Percentiles rank a stretch among this genome's conserved stretches.
Conservation (phyloP, 371 early-diverging fungal species). For the Globomyces sp. region DNA sequence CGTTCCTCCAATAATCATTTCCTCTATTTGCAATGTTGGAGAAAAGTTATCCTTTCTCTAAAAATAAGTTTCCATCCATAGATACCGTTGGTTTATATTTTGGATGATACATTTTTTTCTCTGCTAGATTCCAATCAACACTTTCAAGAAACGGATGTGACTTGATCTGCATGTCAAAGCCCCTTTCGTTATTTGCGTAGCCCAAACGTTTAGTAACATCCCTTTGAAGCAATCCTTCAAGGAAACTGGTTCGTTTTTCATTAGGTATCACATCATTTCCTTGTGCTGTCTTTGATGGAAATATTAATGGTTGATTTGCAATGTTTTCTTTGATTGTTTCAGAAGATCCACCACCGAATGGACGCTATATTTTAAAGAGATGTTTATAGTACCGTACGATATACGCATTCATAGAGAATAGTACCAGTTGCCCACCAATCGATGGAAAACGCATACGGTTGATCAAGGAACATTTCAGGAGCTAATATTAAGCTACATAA, state of each 20-base stretch:
- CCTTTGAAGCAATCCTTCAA: slow-evolving; percentile 1
- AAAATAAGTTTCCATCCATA: not conserved
- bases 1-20: slow-evolving; percentile 9
- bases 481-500: slow-evolving; percentile 41
- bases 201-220: not conserved
- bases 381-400: not conserved
- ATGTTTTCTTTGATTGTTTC: slow-evolving; percentile 1
- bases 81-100: slow-evolving; percentile 18
- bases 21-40: slow-evolving; percentile 15
- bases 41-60: slow-evolving; percentile 10
- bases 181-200: not conserved
- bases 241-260: not conserved
- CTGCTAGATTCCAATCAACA: slow-evolving; percentile 22
- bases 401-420: slow-evolving; percentile 73
- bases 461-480: slow-evolving; percentile 77
- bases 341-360: slow-evolving; percentile 4
- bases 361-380: not conserved
- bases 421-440: slow-evolving; percentile 99
- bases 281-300: not conserved
- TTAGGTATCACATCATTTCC: not conserved
- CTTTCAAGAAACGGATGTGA: slow-evolving; percentile 20
- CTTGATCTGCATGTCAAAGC: slow-evolving; percentile 15
- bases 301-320: slow-evolving; percentile 2
- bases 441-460: slow-evolving; percentile 86
- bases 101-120: slow-evolving; percentile 13